Evolutionary conservation across 768 basidiomycete genomes (phyloP), one percentile per base, ranked within the genome.

Genomic region (Mycena rosella): DNA sequence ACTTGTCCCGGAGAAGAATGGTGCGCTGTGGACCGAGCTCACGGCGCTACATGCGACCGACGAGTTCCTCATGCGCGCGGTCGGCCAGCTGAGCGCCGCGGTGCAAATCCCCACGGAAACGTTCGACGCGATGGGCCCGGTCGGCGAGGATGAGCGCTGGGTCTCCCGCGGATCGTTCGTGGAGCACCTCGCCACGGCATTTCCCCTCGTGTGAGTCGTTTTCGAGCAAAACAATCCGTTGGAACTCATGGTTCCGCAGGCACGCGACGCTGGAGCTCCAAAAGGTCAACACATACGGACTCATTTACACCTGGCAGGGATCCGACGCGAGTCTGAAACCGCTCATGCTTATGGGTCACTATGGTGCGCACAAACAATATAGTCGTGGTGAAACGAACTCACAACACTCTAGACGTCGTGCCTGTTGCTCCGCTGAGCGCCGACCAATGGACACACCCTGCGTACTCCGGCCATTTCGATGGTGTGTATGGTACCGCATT

Each of bases 281-380:
- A 4, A 83, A 84, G 67, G 85, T 92, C 63, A 89, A 89, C 70
- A 89, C 85, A 0, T 89, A 86, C 53, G 89, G 86, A 0, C 79
- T 91, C n/a, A 77, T 91, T 2, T 89, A 87, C 72, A 82, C 84
- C 24, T 91, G 88, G 88, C 77, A 84, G 52, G 90, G 89, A 17
- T 80, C 81, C 22, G 80, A 87, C 53, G 59, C 78, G 14, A 73
- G 76, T 14, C 75, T 87, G 52, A 89, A 90, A 73, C 91, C 89
- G 0, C 67, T 90, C 2, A 78, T 91, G 14, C 77, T 87, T 27
- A 75, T 83, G 17, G 86, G 83, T 17, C 87, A 88, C 70, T 87
- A 88, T 77, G 87, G 85, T 83, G 45, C 34, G 18, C 20, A 18
- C n/a, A 2, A 27, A 20, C 2, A 5, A 34, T 8, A 18, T 40